Evolutionary conservation across 1,284 basidiomycete genomes (phyloP), one percentile per base, ranked within the genome.

Genomic region (Ceratobasidium sp.): DNA sequence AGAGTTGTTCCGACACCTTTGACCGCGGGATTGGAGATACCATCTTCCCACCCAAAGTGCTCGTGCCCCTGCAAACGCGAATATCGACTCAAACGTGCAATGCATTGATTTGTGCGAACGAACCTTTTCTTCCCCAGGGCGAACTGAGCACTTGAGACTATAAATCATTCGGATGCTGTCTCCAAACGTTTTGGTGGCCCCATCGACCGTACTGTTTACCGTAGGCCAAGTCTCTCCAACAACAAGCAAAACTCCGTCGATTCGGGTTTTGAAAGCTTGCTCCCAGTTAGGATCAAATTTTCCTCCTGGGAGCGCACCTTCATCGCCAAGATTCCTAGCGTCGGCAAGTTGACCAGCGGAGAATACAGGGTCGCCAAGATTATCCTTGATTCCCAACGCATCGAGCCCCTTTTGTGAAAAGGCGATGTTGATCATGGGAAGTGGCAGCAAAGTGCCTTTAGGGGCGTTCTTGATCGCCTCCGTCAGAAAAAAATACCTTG

Each of bases 31-130:
- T 64, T 48, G 8, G 61, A 64, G 16, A 64, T 64, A 16, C 61
- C 61, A 21, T 64, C 61, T 30, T 50, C 30, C 61, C 61, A 64
- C 18, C 61, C 61, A 36, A 64, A 64, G 30, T 64, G 61, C 46
- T 64, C 61, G 32, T 64, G 30, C n/a, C 34, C 46, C 61, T 64
- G 39, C 14, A n/a, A 18, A 23, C 2, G 30, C 2, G 18, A 4
- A 1, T n/a, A n/a, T n/a, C n/a, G n/a, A n/a, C n/a, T n/a, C n/a
- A n/a, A n/a, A n/a, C n/a, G n/a, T n/a, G n/a, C n/a, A n/a, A n/a
- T n/a, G n/a, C n/a, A n/a, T n/a, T n/a, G n/a, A n/a, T n/a, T n/a
- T n/a, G n/a, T n/a, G n/a, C n/a, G n/a, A n/a, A 23, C 50, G 5
- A 14, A 52, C 50, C 50, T 61, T 45, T 41, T 41, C 16, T 12